Percentiles rank a stretch among this genome's conserved stretches.
These are phyloP conservation scores for Coemansia sp. DNA, from an alignment of 192 early-diverging fungal species.

Conservation along the genomic window DNA sequence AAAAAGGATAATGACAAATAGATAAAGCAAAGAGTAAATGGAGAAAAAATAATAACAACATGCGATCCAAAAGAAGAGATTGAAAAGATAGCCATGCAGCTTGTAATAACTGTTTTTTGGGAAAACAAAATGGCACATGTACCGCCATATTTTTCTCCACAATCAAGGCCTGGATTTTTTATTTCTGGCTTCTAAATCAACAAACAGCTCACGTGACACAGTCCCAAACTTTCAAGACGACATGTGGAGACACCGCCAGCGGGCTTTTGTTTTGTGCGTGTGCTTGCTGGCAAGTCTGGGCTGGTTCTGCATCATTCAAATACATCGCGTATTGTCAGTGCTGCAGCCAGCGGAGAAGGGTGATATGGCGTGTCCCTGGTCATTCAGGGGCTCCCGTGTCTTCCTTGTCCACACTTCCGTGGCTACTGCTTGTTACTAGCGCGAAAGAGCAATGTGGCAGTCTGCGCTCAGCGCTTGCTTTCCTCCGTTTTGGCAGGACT, in stretches of 20 bases:
- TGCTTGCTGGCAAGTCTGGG: background rate
- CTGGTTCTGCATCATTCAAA: conserved; percentile 25
- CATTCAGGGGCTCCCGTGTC: background rate
- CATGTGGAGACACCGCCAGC: background rate
- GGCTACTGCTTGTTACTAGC: conserved; percentile 50
- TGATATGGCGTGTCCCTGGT: background rate
- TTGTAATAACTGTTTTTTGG: background rate
- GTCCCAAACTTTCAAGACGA: conserved; percentile 15
- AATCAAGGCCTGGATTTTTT: background rate
- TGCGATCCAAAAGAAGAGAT: background rate
- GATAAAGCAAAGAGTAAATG: background rate
- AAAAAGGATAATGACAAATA: background rate
- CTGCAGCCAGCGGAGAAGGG: conserved; percentile 13
- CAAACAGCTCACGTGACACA: conserved; percentile 7
- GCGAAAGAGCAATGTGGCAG: conserved; percentile 46
- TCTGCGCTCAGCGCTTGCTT: conserved; percentile 19
- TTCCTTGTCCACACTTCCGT: conserved; percentile 1
- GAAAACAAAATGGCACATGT: conserved; percentile 3
- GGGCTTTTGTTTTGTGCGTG: background rate
- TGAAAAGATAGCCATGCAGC: background rate
- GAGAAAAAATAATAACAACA: background rate
- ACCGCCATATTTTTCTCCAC: background rate
- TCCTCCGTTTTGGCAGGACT: conserved; percentile 51
- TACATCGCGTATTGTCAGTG: conserved; percentile 51
- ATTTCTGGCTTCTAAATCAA: background rate